phyloP scores from a whole-genome alignment of 345 rosid genomes.

The Lepidium didymum region DNA sequence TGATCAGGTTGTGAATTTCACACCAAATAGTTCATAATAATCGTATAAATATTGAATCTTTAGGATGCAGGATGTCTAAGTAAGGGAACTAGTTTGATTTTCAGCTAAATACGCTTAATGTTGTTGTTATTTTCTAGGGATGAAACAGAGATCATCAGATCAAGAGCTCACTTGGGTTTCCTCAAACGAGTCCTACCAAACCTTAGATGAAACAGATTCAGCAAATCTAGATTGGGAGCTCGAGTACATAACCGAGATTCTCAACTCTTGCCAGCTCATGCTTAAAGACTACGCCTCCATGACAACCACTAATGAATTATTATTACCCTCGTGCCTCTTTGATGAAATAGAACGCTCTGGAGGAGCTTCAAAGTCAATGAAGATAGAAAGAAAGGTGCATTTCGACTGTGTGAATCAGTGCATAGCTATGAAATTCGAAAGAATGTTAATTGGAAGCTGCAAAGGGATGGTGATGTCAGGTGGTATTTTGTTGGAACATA shows the following conservation, averaged over 20 bases:
- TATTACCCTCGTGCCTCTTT: constrained; percentile 48
- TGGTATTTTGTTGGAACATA: constrained; percentile 35
- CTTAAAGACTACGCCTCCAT: constrained; percentile 61
- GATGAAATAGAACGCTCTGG: constrained; percentile 31
- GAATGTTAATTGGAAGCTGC: constrained; percentile 43
- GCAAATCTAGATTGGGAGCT: constrained; percentile 46
- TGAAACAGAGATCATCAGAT: not conserved
- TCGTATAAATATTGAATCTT: not conserved
- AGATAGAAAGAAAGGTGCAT: constrained; percentile 26
- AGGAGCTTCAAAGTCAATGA: constrained; percentile 50
- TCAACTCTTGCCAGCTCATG: constrained; percentile 51
- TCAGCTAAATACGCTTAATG: not conserved
- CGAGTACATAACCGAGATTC: constrained; percentile 55
- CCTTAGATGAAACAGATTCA: constrained; percentile 26
- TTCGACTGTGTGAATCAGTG: constrained; percentile 67
- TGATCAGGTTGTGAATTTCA: not conserved
- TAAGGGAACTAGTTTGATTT: not conserved
- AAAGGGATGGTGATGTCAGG: constrained; percentile 42
- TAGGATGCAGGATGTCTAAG: not conserved
- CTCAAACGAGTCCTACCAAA: constrained; percentile 46
- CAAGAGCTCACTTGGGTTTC: constrained; percentile 53
- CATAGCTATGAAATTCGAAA: constrained; percentile 58
- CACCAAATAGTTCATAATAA: not conserved
- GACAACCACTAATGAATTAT: constrained; percentile 19
- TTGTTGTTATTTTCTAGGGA: not conserved